Evolutionary conservation across 2,329 filamentous ascomycete genomes (phyloP), one percentile per base, ranked within the genome.

Genomic region (Rugonectria rugulosa): DNA sequence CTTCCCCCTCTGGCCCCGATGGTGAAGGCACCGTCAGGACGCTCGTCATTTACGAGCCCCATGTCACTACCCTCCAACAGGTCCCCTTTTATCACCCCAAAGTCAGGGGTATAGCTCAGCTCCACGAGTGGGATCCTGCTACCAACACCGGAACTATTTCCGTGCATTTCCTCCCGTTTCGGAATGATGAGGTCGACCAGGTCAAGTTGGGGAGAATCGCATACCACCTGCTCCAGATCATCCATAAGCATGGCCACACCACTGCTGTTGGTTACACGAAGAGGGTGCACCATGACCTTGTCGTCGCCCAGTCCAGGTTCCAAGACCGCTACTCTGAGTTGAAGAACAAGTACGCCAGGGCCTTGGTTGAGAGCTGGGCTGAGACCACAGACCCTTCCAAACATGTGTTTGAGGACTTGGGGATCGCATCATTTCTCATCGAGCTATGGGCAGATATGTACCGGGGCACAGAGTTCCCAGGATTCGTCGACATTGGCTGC

Each of bases 401-500:
- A 72, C 93, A 98, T 69, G 92, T 98, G 3, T 98, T 97, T 73
- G 95, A 99, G 71, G 94, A 98, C 70, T 77, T 99, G 17, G 84
- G 87, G 4, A 97, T 99, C 59, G 90, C 94, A 0, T 90, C 94
- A 0, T 99, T 97, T 67, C 78, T 98, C 46, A 91, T 98, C 21
- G 93, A 97, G 76, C 77, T 98, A 2, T 99, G 95, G 95, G 76
- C 78, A 11, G 86, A 89, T 54, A 94, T 97, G 87, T 98, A 98
- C 70, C 69, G 65, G 31, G 70, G 69, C 36, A 54, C 42, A 1
- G 57, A 63, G 0, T 97, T 97, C 65, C 91, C 92, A 0, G 93
- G 94, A 1, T 99, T 98, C 67, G 90, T 97, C 17, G 95, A 99
- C 68, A 92, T 99, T 40, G 95, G 94, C 5, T 98, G 95, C 70